These are phyloP conservation scores for Coniochaeta hoffmannii DNA, from an alignment of 2,329 filamentous ascomycete genomes.

Conservation along the genomic window DNA sequence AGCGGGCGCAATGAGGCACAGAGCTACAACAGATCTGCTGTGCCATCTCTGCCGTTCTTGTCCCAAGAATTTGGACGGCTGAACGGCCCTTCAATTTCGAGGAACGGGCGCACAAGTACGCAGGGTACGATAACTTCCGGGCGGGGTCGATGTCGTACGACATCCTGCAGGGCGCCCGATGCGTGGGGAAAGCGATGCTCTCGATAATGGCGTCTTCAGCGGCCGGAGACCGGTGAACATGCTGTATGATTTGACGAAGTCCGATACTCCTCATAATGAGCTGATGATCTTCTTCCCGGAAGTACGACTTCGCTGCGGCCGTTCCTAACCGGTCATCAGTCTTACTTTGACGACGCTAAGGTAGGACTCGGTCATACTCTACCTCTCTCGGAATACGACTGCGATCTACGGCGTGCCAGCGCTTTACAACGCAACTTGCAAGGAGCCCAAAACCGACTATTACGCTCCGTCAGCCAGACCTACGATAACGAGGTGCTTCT, in stretches of 20 bases:
- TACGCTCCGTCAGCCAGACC: too few species aligned
- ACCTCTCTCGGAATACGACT: too few species aligned
- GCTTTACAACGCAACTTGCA: too few species aligned
- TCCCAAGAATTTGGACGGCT: not conserved
- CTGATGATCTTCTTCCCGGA: not conserved
- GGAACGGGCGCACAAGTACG: not conserved
- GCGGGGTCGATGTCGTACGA: not conserved
- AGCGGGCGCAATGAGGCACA: not conserved
- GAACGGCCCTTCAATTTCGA: not conserved
- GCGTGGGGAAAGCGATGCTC: not conserved
- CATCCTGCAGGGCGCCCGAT: not conserved
- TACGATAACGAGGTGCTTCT: too few species aligned
- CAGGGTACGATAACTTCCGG: not conserved
- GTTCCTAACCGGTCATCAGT: not conserved
- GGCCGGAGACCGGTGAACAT: not conserved
- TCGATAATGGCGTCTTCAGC: not conserved
- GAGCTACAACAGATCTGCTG: not conserved
- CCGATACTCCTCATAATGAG: not conserved
- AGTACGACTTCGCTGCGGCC: not conserved
- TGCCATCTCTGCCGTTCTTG: not conserved
- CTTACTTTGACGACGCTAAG: not conserved
- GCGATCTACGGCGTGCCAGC: too few species aligned
- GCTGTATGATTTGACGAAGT: not conserved
- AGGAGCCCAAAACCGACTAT: too few species aligned
- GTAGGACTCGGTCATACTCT: too few species aligned